Evolutionary conservation across 768 basidiomycete genomes (phyloP).

Genomic region (Hysterangium stoloniferum): DNA sequence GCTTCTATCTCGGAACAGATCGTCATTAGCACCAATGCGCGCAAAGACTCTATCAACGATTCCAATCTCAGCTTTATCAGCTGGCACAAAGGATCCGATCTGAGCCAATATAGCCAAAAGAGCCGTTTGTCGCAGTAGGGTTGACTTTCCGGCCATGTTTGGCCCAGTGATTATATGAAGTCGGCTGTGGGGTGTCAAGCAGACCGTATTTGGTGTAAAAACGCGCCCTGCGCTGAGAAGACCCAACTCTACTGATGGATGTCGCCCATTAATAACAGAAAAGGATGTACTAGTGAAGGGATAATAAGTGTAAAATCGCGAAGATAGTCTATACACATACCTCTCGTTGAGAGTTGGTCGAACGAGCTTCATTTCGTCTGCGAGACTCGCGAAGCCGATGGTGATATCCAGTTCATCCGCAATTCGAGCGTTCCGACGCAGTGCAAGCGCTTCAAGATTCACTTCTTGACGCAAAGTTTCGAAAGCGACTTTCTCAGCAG

Average conservation of each 20-base stretch:
- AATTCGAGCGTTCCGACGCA: constrained; percentile 71
- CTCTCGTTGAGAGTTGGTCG: constrained; percentile 61
- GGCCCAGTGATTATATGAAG: constrained; percentile 89
- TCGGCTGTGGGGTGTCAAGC: constrained; percentile 49
- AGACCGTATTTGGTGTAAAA: constrained; percentile 80
- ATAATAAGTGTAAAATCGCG: neutral
- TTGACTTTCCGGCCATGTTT: constrained; percentile 95
- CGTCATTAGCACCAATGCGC: constrained; percentile 92
- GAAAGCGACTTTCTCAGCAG: constrained; percentile 69
- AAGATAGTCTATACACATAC: constrained; percentile 31
- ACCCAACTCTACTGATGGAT: constrained; percentile 90
- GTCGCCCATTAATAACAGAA: constrained; percentile 71
- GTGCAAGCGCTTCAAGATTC: constrained; percentile 39
- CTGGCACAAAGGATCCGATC: constrained; percentile 89
- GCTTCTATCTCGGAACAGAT: constrained; percentile 85
- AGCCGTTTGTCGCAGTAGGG: constrained; percentile 85
- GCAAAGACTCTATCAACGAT: constrained; percentile 89
- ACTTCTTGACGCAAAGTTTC: constrained; percentile 62
- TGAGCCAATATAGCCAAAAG: constrained; percentile 88
- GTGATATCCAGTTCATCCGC: constrained; percentile 85
- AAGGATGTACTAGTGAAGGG: constrained; percentile 45
- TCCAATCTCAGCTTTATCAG: constrained; percentile 70
- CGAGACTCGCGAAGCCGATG: constrained; percentile 73
- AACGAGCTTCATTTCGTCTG: constrained; percentile 68
- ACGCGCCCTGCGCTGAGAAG: constrained; percentile 63